These are phyloP conservation scores for Boletus vermiculosoides DNA, from an alignment of 768 basidiomycete species.

Conservation along the genomic window DNA sequence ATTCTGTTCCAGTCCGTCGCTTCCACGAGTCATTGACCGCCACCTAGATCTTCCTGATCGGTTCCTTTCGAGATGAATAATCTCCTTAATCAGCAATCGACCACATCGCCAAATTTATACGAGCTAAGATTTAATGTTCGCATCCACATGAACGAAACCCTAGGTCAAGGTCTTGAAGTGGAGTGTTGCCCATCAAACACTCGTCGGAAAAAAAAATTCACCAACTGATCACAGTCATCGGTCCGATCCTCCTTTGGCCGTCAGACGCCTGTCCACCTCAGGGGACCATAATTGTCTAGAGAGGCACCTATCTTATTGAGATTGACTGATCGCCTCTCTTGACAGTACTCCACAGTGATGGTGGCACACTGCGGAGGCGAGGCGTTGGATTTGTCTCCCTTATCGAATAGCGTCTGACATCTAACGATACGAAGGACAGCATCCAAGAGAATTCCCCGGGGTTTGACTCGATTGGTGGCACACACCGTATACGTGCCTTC, in stretches of 20 bases:
- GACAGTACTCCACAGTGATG: background rate
- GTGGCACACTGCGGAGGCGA: background rate
- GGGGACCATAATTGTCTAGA: background rate
- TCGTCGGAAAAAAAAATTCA: background rate
- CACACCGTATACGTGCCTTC: background rate
- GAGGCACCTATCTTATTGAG: background rate
- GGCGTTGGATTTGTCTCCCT: background rate
- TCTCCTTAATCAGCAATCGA: conserved; percentile 9
- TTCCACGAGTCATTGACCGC: background rate
- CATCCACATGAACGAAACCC: conserved; percentile 4
- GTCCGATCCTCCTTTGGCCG: background rate
- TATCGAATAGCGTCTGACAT: background rate
- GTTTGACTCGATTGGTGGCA: background rate
- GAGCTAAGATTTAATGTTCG: background rate
- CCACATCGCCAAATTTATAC: background rate
- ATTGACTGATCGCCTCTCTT: background rate
- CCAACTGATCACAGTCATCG: background rate
- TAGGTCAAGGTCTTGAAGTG: background rate
- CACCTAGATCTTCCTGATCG: conserved; percentile 16
- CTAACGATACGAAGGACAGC: background rate
- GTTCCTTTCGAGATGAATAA: conserved; percentile 13
- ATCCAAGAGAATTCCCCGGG: background rate
- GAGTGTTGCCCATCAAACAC: background rate
- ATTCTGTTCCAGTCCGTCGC: background rate
- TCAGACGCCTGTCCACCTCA: background rate